These are phyloP conservation scores for Ceratorhiza oryzae-sativae DNA, from an alignment of 1,284 basidiomycete species.

Conservation along the genomic window DNA sequence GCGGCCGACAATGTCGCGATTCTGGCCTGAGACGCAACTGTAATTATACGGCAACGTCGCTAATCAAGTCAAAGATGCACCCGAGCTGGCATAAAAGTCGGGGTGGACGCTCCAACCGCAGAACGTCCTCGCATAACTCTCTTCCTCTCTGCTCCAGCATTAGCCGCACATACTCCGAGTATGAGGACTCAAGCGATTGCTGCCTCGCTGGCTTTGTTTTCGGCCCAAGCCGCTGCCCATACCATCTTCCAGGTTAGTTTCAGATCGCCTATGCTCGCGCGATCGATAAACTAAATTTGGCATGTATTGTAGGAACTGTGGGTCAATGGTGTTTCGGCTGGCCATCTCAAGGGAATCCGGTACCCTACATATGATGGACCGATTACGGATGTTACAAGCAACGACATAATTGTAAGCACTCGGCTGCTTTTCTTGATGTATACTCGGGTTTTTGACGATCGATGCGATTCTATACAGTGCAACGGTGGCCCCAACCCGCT, in stretches of 20 bases:
- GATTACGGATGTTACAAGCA: conserved; percentile 40
- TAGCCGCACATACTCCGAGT: conserved; percentile 30
- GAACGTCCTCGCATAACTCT: not conserved
- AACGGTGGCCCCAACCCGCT: conserved; percentile 42
- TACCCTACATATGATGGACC: conserved; percentile 40
- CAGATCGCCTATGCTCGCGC: not conserved
- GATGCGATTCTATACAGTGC: conserved; percentile 27
- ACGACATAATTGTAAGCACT: conserved; percentile 38
- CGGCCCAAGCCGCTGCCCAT: conserved; percentile 39
- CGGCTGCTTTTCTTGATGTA: too few relatives aligned
- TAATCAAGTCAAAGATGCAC: not conserved
- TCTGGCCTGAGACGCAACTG: not conserved
- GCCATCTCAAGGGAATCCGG: conserved; percentile 19
- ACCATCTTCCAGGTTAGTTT: conserved; percentile 40
- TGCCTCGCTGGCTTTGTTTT: conserved; percentile 28
- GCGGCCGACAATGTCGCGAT: conserved; percentile 21
- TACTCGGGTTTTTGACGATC: not conserved
- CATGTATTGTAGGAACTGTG: conserved; percentile 19
- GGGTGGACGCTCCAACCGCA: not conserved
- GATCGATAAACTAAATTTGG: not conserved
- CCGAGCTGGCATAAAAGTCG: conserved; percentile 13
- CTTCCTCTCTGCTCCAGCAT: not conserved
- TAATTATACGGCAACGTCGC: not conserved
- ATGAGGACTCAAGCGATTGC: conserved; percentile 34
- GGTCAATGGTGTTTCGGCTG: conserved; percentile 29